Percentiles rank a stretch among this genome's conserved stretches.
These are phyloP conservation scores for Alloascoidea africana DNA, from an alignment of 805 yeast species.

Conservation along the genomic window DNA sequence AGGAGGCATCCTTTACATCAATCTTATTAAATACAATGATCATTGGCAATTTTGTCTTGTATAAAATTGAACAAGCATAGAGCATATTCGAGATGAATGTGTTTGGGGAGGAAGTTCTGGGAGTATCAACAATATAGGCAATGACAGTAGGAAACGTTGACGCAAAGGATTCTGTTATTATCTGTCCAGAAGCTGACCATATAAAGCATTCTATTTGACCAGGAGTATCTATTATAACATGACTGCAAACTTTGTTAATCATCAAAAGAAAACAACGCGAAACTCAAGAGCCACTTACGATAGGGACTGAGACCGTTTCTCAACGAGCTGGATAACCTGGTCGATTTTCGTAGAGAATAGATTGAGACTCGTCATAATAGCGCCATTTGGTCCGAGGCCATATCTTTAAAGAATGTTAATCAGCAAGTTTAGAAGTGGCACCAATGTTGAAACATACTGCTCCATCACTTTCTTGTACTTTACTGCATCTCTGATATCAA, in stretches of 20 bases:
- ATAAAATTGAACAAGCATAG: constrained; percentile 92
- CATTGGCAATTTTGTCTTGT: constrained; percentile 95
- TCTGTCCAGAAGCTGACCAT: constrained; percentile 97
- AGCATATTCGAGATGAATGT: constrained; percentile 98
- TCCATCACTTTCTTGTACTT: constrained; percentile 95
- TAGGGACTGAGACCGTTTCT: constrained; percentile 41
- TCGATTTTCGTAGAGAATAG: constrained; percentile 91
- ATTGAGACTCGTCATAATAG: constrained; percentile 89
- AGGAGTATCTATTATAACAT: constrained; percentile 90
- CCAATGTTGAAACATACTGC: constrained; percentile 22
- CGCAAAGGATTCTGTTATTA: constrained; percentile 93
- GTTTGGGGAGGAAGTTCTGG: constrained; percentile 85
- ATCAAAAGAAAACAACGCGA: background rate
- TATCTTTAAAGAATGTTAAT: constrained; percentile 19
- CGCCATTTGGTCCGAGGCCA: constrained; percentile 94
- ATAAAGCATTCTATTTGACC: constrained; percentile 98
- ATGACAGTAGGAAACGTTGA: constrained; percentile 90
- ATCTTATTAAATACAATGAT: constrained; percentile 91
- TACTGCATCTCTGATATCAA: constrained; percentile 91
- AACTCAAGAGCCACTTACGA: constrained; percentile 17
- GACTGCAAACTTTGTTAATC: constrained; percentile 19
- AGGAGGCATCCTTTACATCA: constrained; percentile 71
- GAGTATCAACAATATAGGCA: constrained; percentile 94
- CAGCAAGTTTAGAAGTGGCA: background rate
- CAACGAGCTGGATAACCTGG: constrained; percentile 78